Base-by-base conservation (phyloP, 495 filamentous ascomycete genomes). In the Pseudevernia furfuracea region DNA sequence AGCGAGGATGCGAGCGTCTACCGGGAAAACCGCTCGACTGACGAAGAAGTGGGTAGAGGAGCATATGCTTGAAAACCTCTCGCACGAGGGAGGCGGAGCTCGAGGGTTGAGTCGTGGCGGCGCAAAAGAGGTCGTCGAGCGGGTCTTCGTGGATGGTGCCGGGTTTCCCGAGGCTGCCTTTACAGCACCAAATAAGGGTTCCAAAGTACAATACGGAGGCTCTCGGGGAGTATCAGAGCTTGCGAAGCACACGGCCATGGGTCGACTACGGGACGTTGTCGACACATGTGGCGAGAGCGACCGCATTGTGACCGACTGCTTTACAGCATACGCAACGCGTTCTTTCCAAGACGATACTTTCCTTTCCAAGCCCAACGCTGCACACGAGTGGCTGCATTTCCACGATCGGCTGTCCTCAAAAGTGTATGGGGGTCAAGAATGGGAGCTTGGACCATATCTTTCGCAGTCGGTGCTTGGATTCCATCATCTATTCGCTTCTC, bases 311-410 rank as follows among this genome's bases (percentile, higher is more conserved):
- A 85, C 87, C 11, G 88, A 90, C 60, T 88, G 91, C 71, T 96
- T 96, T 72, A 76, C 86, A 41, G 80, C 87, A 66, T 98, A 96
- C 71, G 90, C 92, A 11, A 84, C 84, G 59, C 89, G 90, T 59
- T 83, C 90, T 37, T 97, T 88, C 74, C 92, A 96, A 76, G 94
- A 98, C 72, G 94, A 97, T 72, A 90, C 85, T 1, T 87, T 89
- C 71, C 83, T 98, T 38, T 87, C 88, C 14, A 98, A 98, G 70
- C 94, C 94, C 0, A 85, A 87, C 68, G 73, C 80, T 2, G 93
- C 91, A 0, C 94, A 92, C 71, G 91, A 96, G 57, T 97, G 94
- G 94, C 83, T 98, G 62, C 82, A 92, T 74, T 97, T 98, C 74
- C 89, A 96, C 71, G 94, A 97, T 68, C 77, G 80, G 2, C 83